These are phyloP conservation scores for Pleurotus citrinopileatus DNA, from an alignment of 768 basidiomycete genomes.

Conservation along the genomic window DNA sequence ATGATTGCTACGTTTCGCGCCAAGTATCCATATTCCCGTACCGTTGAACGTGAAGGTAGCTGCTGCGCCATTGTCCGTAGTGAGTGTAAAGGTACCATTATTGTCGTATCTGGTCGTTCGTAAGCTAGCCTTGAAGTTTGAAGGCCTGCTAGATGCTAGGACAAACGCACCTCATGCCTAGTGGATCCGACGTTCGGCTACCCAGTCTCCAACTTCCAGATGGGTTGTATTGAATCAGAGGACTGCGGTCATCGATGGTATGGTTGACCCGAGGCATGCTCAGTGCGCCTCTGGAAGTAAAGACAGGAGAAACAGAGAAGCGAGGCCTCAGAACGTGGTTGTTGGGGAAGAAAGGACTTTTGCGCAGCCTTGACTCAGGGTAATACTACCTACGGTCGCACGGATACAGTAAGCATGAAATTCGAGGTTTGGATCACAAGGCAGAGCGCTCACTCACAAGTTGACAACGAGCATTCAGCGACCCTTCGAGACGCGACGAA, in stretches of 20 bases:
- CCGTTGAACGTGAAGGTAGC: constrained; percentile 12
- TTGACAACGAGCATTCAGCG: no score
- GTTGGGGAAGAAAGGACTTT: no score
- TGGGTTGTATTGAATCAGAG: constrained; percentile 6
- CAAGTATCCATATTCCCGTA: constrained; percentile 4
- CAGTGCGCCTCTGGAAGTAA: neutral
- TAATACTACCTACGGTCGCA: no score
- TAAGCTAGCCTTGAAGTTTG: neutral
- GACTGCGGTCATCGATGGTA: constrained; percentile 10
- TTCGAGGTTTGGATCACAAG: no score
- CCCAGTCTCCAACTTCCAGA: constrained; percentile 3
- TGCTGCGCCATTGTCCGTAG: neutral
- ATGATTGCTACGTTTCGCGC: constrained; percentile 4
- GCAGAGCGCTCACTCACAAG: no score
- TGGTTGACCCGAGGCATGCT: constrained; percentile 9
- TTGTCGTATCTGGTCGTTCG: neutral
- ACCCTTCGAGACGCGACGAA: no score
- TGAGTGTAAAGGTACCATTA: constrained; percentile 8
- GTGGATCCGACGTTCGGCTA: neutral
- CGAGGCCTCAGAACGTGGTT: no score
- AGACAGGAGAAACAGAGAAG: no score
- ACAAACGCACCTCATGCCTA: neutral
- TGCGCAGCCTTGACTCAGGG: no score
- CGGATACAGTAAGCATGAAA: no score
- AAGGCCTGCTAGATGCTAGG: neutral